Conservation (phyloP, 257 asterid genomes). For the Salvia hispanica region DNA sequence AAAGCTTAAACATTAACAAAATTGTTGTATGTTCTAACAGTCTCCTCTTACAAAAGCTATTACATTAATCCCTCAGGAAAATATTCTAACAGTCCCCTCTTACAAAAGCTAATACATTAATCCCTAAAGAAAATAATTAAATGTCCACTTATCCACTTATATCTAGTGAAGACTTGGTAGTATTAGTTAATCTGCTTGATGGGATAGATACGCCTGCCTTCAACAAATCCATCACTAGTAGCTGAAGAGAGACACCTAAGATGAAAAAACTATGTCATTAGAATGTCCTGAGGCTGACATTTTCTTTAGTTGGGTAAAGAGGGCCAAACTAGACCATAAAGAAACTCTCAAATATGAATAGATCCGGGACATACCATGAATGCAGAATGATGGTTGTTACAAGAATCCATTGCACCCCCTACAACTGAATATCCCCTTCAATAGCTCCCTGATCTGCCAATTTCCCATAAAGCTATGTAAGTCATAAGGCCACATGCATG, state of each 20-base stretch:
- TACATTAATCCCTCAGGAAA: too few species aligned
- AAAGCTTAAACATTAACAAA: conserved; percentile 27
- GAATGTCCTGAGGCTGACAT: conserved; percentile 32
- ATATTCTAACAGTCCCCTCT: conserved; percentile 25
- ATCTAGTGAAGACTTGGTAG: conserved; percentile 15
- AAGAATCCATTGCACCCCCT: conserved; percentile 51
- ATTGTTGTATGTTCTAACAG: background rate
- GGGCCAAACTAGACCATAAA: conserved; percentile 33
- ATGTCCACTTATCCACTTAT: conserved; percentile 5
- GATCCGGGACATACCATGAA: conserved; percentile 45
- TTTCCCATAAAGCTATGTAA: conserved; percentile 51
- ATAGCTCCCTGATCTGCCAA: conserved; percentile 83
- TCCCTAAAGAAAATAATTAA: conserved; percentile 25
- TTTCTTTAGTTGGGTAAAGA: conserved; percentile 28
- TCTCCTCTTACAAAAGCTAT: too few species aligned
- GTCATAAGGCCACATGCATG: conserved; percentile 41
- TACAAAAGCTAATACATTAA: conserved; percentile 30
- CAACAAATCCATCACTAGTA: conserved; percentile 44
- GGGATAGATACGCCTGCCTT: conserved; percentile 39
- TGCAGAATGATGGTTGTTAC: conserved; percentile 40
- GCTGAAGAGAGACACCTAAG: conserved; percentile 44
- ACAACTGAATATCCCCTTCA: conserved; percentile 52
- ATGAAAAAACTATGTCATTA: conserved; percentile 42
- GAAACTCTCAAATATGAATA: conserved; percentile 32
- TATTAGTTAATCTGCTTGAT: conserved; percentile 32